Evolutionary conservation across 2,329 filamentous ascomycete genomes (phyloP).

Genomic region (Trichoderma afroharzianum): DNA sequence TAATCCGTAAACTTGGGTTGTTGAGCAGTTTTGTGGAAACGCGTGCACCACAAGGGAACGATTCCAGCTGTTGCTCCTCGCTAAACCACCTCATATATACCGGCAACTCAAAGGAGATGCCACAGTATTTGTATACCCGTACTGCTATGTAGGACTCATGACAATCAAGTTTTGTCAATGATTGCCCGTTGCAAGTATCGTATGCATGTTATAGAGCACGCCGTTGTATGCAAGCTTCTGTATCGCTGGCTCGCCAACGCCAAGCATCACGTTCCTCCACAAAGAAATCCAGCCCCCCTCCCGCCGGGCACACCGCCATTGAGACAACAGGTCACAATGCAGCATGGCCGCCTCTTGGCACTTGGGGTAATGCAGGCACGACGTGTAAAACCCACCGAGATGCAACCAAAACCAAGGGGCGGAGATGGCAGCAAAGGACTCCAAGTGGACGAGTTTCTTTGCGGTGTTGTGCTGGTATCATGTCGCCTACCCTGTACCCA

Average conservation of each 20-base stretch:
- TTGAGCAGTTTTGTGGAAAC: background rate
- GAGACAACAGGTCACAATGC: background rate
- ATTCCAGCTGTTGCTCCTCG: background rate
- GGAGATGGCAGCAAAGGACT: background rate
- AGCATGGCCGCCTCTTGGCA: background rate
- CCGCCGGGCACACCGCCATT: background rate
- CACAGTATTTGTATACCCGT: background rate
- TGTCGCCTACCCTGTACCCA: background rate
- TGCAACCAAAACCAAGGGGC: background rate
- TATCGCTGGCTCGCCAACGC: background rate
- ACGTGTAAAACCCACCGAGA: background rate
- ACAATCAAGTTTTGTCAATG: background rate
- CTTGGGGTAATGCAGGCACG: conserved; percentile 6
- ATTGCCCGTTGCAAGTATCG: background rate
- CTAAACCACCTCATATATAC: background rate
- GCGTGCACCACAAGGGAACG: background rate
- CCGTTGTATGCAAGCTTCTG: background rate
- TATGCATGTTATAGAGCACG: background rate
- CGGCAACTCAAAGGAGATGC: background rate
- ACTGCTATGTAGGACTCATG: background rate
- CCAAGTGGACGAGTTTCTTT: background rate
- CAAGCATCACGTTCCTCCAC: background rate
- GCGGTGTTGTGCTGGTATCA: background rate
- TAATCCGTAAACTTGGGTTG: background rate
- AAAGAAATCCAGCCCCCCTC: background rate